These are phyloP conservation scores for Closterium sp. DNA, from an alignment of 139 green algal species.

Conservation along the genomic window DNA sequence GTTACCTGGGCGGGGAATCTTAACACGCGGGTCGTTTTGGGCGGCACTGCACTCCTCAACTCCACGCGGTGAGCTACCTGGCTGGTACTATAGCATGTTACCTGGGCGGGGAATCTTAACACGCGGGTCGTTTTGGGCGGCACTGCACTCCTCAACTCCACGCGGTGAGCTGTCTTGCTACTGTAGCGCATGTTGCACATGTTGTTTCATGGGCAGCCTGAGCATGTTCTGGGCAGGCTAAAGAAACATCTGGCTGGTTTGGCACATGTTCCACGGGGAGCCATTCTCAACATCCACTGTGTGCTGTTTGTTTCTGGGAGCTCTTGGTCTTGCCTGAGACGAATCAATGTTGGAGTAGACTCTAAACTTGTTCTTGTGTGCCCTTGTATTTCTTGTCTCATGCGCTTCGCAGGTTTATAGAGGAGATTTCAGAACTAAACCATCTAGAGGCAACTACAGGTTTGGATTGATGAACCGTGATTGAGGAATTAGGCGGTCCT, in stretches of 20 bases:
- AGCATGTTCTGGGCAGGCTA: too few relatives aligned
- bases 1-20: slow-evolving; percentile 65
- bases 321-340: too few relatives aligned
- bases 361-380: too few relatives aligned
- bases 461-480: background rate
- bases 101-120: slow-evolving; percentile 59
- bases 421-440: background rate
- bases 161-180: background rate
- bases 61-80: background rate
- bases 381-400: background rate
- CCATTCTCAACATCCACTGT: too few relatives aligned
- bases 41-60: background rate
- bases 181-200: too few relatives aligned
- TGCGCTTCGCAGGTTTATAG: background rate
- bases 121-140: slow-evolving; percentile 11
- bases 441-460: background rate
- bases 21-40: slow-evolving; percentile 19
- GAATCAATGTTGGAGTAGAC: too few relatives aligned
- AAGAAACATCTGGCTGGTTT: too few relatives aligned
- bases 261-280: too few relatives aligned
- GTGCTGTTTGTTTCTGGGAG: too few relatives aligned
- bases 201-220: too few relatives aligned
- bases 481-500: too few relatives aligned
- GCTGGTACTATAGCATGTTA: slow-evolving; percentile 18
- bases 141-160: background rate